Evolutionary conservation across 306 rosid genomes (phyloP), one percentile per base, ranked within the genome.

Genomic region (Delonix regia): DNA sequence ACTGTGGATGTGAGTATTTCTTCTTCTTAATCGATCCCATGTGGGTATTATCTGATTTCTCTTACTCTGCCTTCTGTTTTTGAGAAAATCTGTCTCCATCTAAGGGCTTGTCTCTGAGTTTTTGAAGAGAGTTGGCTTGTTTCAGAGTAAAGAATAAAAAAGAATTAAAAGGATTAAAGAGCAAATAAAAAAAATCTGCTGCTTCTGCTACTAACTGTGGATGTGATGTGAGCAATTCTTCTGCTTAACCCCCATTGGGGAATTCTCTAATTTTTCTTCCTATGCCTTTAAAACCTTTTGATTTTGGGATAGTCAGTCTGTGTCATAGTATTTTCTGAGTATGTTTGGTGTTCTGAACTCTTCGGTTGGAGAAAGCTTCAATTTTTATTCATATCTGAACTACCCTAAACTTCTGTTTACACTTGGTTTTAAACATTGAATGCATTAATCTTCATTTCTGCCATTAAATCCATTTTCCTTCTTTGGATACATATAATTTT

Each of bases 1-100:
- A 89, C 38, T 96, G 99, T 78, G 91, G 86, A 83, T 83, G 99
- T 96, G 4, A 74, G 94, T 80, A 8, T 28, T 66, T 39, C 49
- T 65, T 55, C 71, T 38, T 12, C 25, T 15, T 52, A 25, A 25
- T 41, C 1, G 3, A 42, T 21, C 13, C 22, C 33, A 34, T 76
- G 66, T 53, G 8, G 41, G 10, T 73, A 21, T 16, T 39, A 25
- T 73, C 39, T 30, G 3, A 13, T 9, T 16, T 61, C 53, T 0
- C 21, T 15, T 47, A 2, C 0, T 30, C 33, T 30, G 33, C 7
- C 42, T 15, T 6, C 14, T 9, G 4, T 27, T 47, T 47, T 51
- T 6, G n/a, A 5, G 4, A 25, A 11, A 10, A 19, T 71, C 25
- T 71, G 42, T 2, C 44, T 47, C 9, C 28, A 30, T 30, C 33